Evolutionary conservation across 495 filamentous ascomycete genomes (phyloP).

Genomic region (Aspergillus funiculosus): DNA sequence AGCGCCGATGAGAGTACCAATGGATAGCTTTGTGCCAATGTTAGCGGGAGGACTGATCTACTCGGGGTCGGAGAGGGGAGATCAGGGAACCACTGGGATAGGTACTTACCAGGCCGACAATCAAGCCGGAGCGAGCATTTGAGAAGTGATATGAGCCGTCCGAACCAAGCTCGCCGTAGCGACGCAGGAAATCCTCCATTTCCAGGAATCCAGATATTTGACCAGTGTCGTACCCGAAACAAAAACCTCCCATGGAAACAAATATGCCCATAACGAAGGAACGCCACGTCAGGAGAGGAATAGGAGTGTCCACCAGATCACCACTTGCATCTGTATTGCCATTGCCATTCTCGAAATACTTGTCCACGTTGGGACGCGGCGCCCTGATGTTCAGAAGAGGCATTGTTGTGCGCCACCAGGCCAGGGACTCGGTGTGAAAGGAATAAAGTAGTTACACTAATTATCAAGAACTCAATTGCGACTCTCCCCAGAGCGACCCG

Average conservation of each 20-base stretch:
- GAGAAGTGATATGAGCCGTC: slow-evolving; percentile 37
- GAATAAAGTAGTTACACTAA: too few relatives aligned
- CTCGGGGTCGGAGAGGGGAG: neutral
- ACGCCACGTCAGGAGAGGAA: neutral
- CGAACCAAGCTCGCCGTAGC: slow-evolving; percentile 34
- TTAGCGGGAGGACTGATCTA: neutral
- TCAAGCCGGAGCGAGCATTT: slow-evolving; percentile 47
- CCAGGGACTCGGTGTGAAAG: too few relatives aligned
- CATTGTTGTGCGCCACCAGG: too few relatives aligned
- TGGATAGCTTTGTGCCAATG: slow-evolving; percentile 41
- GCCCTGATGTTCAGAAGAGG: too few relatives aligned
- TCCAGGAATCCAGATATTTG: slow-evolving; percentile 55
- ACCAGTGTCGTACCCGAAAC: slow-evolving; percentile 46
- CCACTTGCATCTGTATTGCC: neutral
- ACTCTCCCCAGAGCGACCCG: too few relatives aligned
- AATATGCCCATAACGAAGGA: slow-evolving; percentile 36
- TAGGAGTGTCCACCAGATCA: neutral
- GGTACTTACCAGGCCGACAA: slow-evolving; percentile 41
- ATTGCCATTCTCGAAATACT: neutral
- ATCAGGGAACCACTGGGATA: too few relatives aligned
- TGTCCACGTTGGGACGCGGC: slow-evolving; percentile 54
- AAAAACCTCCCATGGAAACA: slow-evolving; percentile 63
- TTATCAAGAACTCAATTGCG: too few relatives aligned
- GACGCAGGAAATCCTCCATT: slow-evolving; percentile 46
- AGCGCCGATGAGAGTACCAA: slow-evolving; percentile 63